Evolutionary conservation across 2,329 filamentous ascomycete genomes (phyloP).

Genomic region (Nemania abortiva): DNA sequence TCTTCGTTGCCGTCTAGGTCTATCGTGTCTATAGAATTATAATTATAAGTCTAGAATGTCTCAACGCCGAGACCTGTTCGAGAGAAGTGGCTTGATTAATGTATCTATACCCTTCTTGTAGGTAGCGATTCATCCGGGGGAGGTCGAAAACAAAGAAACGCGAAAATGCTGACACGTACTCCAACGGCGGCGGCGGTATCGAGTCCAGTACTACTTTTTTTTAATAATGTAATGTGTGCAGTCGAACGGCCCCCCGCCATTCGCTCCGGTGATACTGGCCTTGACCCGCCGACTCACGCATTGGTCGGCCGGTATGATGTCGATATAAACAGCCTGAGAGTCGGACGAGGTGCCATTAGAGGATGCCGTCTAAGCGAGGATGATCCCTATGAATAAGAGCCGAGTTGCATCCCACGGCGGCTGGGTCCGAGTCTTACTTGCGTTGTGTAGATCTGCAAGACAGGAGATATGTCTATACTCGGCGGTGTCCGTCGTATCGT

Average conservation of each 20-base stretch:
- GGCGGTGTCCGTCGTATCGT: constrained; percentile 20
- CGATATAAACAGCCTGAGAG: constrained; percentile 14
- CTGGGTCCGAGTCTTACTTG: constrained; percentile 39
- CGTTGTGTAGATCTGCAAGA: constrained; percentile 34
- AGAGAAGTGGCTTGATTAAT: not conserved
- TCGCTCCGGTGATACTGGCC: constrained; percentile 17
- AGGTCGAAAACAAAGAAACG: constrained; percentile 11
- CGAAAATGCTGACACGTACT: constrained; percentile 22
- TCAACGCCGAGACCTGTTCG: constrained; percentile 4
- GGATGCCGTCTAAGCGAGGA: constrained; percentile 27
- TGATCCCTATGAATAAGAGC: constrained; percentile 24
- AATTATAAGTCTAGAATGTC: constrained; percentile 8
- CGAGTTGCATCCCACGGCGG: constrained; percentile 21
- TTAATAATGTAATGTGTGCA: constrained; percentile 10
- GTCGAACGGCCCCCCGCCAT: constrained; percentile 23
- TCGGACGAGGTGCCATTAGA: constrained; percentile 21
- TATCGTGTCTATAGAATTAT: constrained; percentile 17
- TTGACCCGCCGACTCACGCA: constrained; percentile 27
- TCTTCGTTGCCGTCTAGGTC: constrained; percentile 23
- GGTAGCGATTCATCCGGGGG: constrained; percentile 9
- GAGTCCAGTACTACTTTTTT: not conserved
- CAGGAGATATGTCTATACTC: constrained; percentile 29
- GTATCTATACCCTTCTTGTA: not conserved
- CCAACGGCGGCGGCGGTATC: constrained; percentile 13
- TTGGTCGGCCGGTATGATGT: constrained; percentile 22